Evolutionary conservation across 148 eudicot genomes (phyloP), one percentile per base, ranked within the genome.

Genomic region (Persicaria tinctoria): DNA sequence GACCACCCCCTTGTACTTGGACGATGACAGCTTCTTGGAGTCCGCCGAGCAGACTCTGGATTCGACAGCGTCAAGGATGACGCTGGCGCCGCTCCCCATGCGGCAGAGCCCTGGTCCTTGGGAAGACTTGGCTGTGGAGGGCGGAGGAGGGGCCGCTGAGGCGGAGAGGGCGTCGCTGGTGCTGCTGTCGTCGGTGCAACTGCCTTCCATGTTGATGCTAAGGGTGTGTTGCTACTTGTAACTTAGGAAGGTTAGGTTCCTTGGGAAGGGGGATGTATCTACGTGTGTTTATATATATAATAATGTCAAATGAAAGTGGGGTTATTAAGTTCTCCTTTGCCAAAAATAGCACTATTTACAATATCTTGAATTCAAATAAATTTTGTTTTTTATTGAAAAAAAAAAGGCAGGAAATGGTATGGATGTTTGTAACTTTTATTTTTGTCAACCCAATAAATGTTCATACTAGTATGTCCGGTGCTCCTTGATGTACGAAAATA

Each of bases 181-280:
- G 23, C 93, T 88, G 82, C 85, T 90, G 41, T 90, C 93, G 62
- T 86, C 90, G 48, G 75, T 12, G 48, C 80, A 80, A 71, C 89
- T 90, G 11, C 56, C 53, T 41, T 89, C 93, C 96, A 66, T 66
- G 7, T 4, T 32, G 44, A 23, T 11, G 41, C 32, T 23, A 32
- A 11, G 11, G 4, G 45, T 63, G 1, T 13, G 12, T 12, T 38
- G 47, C 44, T 66, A 20, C 13, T 6, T 66, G 46, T 13, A 32
- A 32, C 41, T 20, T 5, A 63, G 68, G 46, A 6, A 27, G 41
- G 41, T 32, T 32, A 2, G 41, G 2, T 1, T 1, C 2, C 41
- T 32, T 63, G 68, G 38, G 47, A 14, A 14, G 70, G 23, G 18
- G n/a, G 5, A n/a, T 12, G n/a, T 32, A 32, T 32, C 41, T 32